These are phyloP conservation scores for Gonium pectorale DNA, from an alignment of 139 green algal species.

Conservation along the genomic window DNA sequence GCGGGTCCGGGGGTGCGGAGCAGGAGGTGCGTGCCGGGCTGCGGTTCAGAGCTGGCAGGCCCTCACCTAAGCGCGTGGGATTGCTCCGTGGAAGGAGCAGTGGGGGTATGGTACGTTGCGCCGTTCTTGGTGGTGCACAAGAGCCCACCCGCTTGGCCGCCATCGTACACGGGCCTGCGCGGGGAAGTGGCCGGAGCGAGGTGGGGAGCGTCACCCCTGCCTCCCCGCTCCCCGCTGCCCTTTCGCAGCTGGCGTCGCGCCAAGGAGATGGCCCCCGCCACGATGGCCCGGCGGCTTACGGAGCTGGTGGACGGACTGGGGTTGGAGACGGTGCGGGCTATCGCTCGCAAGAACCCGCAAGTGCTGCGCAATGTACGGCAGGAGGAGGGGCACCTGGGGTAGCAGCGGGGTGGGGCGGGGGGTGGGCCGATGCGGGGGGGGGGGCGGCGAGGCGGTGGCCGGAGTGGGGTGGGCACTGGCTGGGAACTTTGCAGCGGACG, in stretches of 20 bases:
- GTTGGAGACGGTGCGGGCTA: neutral
- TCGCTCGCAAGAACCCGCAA: conserved; percentile 5
- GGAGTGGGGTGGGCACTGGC: too few species aligned
- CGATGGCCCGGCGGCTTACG: neutral
- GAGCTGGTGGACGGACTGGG: conserved; percentile 20
- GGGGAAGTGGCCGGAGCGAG: neutral
- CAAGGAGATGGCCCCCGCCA: neutral
- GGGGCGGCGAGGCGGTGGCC: too few species aligned
- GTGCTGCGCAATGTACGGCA: neutral
- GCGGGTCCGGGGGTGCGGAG: too few species aligned
- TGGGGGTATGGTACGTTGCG: neutral
- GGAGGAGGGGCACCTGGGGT: neutral
- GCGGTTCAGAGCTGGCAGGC: neutral
- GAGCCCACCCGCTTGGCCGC: neutral
- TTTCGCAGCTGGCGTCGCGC: neutral
- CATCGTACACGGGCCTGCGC: neutral
- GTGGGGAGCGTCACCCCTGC: neutral
- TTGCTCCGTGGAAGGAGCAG: neutral
- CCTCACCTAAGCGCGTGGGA: neutral
- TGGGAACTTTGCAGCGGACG: too few species aligned
- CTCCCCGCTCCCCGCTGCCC: neutral
- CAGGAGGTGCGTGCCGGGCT: too few species aligned
- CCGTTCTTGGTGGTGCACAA: neutral
- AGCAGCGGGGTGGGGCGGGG: neutral
- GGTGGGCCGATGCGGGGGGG: too few species aligned